Percentiles rank a stretch among this genome's conserved stretches.
These are phyloP conservation scores for Plasmodium blacklocki DNA, from an alignment of 169 alveolate genomes.

Conservation along the genomic window DNA sequence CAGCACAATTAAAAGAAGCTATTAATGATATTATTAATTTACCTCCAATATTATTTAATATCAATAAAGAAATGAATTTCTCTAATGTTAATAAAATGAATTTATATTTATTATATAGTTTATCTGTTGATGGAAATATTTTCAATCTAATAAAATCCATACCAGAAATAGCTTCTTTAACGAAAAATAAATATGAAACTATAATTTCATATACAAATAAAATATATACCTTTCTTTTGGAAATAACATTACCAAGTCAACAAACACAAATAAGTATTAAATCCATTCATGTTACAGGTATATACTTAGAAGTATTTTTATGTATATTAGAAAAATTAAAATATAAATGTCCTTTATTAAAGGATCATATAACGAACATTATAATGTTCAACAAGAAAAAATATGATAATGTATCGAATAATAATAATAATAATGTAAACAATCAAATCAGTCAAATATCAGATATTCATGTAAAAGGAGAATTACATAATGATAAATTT, in stretches of 20 bases:
- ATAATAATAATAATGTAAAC: background rate
- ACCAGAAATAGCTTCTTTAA: conserved; percentile 65
- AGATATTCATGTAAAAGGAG: background rate
- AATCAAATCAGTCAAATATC: background rate
- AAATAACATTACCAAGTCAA: conserved; percentile 19
- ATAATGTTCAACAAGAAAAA: conserved; percentile 6
- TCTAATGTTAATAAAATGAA: conserved; percentile 53
- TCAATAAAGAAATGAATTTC: conserved; percentile 31
- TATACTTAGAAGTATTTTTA: conserved; percentile 73
- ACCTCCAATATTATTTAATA: conserved; percentile 74
- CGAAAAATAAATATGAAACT: conserved; percentile 71
- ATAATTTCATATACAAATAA: conserved; percentile 48
- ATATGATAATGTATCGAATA: background rate
- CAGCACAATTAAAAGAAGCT: conserved; percentile 71
- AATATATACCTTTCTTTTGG: conserved; percentile 69
- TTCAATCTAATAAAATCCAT: conserved; percentile 70
- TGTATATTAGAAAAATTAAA: conserved; percentile 75
- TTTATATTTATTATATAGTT: conserved; percentile 65
- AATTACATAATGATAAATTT: background rate
- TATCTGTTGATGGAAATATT: conserved; percentile 70
- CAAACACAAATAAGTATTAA: conserved; percentile 15
- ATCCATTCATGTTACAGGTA: conserved; percentile 38
- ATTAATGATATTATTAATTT: conserved; percentile 57
- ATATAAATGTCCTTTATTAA: conserved; percentile 48
- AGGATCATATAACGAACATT: conserved; percentile 53